These are phyloP conservation scores for Neonectria ditissima DNA, from an alignment of 2,329 filamentous ascomycete species.

Conservation along the genomic window DNA sequence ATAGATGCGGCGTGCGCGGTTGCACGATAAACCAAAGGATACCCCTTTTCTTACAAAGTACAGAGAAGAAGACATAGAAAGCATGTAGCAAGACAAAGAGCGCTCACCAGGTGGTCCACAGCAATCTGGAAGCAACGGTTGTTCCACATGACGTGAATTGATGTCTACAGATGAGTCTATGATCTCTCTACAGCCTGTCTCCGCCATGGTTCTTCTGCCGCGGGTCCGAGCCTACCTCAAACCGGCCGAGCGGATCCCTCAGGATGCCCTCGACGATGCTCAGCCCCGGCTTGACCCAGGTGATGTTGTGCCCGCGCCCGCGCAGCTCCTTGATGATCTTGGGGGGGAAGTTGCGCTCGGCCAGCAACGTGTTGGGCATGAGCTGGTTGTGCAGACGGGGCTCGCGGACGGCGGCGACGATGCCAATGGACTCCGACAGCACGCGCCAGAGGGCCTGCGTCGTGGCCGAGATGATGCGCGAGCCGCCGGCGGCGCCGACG, in stretches of 20 bases:
- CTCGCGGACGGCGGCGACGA: conserved; percentile 70
- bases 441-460: conserved; percentile 80
- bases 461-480: conserved; percentile 84
- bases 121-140: background rate
- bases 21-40: conserved; percentile 52
- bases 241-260: conserved; percentile 71
- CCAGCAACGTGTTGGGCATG: conserved; percentile 73
- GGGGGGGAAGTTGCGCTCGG: conserved; percentile 79
- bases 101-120: conserved; percentile 7
- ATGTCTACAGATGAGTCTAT: conserved; percentile 12
- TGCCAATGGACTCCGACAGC: conserved; percentile 66
- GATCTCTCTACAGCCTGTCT: conserved; percentile 56
- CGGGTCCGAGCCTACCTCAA: conserved; percentile 83
- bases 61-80: conserved; percentile 31
- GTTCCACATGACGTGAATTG: background rate
- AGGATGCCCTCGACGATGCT: conserved; percentile 76
- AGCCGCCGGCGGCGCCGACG: conserved; percentile 83
- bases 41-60: conserved; percentile 47
- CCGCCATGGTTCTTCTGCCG: conserved; percentile 79
- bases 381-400: conserved; percentile 87
- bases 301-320: conserved; percentile 76
- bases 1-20: conserved; percentile 36
- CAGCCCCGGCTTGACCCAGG: conserved; percentile 71
- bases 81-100: conserved; percentile 19
- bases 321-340: conserved; percentile 72